phyloP scores from a whole-genome alignment of 768 basidiomycete species.

The Lanmaoa pseudosensibilis region DNA sequence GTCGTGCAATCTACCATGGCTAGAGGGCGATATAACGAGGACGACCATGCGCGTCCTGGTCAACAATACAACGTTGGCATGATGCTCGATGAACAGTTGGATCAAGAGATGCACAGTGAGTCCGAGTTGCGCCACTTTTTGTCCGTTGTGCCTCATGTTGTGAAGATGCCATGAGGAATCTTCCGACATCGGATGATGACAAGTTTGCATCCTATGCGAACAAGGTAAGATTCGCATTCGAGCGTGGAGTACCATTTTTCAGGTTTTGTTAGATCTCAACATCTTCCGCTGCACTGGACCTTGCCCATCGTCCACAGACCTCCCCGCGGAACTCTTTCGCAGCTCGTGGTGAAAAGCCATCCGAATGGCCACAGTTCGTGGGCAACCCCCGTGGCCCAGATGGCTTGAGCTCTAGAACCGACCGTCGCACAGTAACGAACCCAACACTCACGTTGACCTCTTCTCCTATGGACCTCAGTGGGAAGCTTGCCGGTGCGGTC shows the following conservation, averaged over 20 bases:
- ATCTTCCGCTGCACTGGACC: slow-evolving; percentile 89
- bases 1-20: slow-evolving; percentile 54
- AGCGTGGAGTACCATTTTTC: slow-evolving; percentile 5
- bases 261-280: slow-evolving; percentile 59
- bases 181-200: slow-evolving; percentile 88
- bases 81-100: slow-evolving; percentile 91
- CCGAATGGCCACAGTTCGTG: slow-evolving; percentile 93
- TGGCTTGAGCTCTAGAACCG: slow-evolving; percentile 49
- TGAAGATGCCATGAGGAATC: slow-evolving; percentile 82
- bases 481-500: slow-evolving; percentile 45
- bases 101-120: slow-evolving; percentile 93
- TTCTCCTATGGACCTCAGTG: slow-evolving; percentile 49
- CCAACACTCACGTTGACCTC: slow-evolving; percentile 66
- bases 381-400: slow-evolving; percentile 64
- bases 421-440: slow-evolving; percentile 74
- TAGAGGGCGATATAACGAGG: slow-evolving; percentile 55
- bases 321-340: slow-evolving; percentile 64
- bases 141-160: slow-evolving; percentile 18
- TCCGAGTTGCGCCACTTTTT: slow-evolving; percentile 16
- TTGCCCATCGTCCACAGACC: slow-evolving; percentile 85
- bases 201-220: slow-evolving; percentile 68
- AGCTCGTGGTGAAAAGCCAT: slow-evolving; percentile 67
- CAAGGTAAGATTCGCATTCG: slow-evolving; percentile 49
- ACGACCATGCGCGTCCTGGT: slow-evolving; percentile 59
- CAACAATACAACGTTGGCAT: slow-evolving; percentile 78